These are phyloP conservation scores for Yamadazyma mexicana DNA, from an alignment of 1,139 yeast species.

Conservation along the genomic window DNA sequence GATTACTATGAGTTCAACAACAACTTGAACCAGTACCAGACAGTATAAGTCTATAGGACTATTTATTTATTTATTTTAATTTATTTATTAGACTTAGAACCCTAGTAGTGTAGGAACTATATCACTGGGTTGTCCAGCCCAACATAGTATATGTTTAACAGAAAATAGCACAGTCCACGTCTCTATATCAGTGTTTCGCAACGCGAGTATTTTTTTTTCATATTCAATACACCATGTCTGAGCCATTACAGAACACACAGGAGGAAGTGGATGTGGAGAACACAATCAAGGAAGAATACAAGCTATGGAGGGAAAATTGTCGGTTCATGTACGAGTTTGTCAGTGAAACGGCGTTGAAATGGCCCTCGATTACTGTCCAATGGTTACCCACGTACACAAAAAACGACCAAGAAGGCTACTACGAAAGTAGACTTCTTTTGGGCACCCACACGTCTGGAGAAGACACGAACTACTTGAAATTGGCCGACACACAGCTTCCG, in stretches of 20 bases:
- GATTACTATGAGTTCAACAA: constrained; percentile 31
- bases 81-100: background rate
- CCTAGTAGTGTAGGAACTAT: background rate
- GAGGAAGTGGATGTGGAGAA: constrained; percentile 32
- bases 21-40: background rate
- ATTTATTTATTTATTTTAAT: constrained; percentile 1
- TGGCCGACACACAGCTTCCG: constrained; percentile 76
- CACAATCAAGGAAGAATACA: constrained; percentile 66
- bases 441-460: constrained; percentile 90
- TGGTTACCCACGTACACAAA: constrained; percentile 58
- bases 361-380: constrained; percentile 81
- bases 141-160: too few species aligned
- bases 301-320: constrained; percentile 77
- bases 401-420: constrained; percentile 30
- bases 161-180: too few species aligned
- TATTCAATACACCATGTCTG: too few species aligned
- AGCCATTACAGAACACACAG: constrained; percentile 8
- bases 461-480: constrained; percentile 72
- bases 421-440: constrained; percentile 53
- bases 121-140: background rate
- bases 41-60: background rate
- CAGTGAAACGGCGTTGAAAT: constrained; percentile 71
- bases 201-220: background rate
- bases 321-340: constrained; percentile 80
- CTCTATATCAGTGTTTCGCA: too few species aligned